Conservation (phyloP, 352 stramenopile genomes). For the Phytophthora fragariae region DNA sequence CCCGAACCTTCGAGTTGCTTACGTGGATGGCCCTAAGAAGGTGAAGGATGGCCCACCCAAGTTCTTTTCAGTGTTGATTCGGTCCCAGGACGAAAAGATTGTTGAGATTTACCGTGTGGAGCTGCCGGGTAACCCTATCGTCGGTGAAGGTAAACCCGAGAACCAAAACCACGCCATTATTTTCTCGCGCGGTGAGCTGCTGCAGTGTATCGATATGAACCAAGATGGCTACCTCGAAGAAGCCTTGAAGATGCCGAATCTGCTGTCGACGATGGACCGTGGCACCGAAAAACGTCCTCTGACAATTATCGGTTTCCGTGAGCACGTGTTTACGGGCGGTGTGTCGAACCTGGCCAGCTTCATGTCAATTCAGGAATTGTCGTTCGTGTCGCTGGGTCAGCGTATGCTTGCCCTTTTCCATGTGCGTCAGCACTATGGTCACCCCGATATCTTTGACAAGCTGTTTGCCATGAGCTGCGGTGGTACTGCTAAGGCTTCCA, state of each 20-base stretch:
- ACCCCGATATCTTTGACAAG: slow-evolving; percentile 92
- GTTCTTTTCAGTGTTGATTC: slow-evolving; percentile 85
- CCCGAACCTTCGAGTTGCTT: slow-evolving; percentile 71
- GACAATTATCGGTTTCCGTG: slow-evolving; percentile 88
- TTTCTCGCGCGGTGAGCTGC: slow-evolving; percentile 80
- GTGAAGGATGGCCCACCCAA: slow-evolving; percentile 86
- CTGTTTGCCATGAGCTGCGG: slow-evolving; percentile 84
- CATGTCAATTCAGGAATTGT: slow-evolving; percentile 89
- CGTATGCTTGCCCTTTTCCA: slow-evolving; percentile 83
- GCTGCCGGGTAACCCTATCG: slow-evolving; percentile 77
- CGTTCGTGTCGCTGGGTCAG: slow-evolving; percentile 85
- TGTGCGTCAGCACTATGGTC: slow-evolving; percentile 87
- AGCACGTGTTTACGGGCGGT: slow-evolving; percentile 87
- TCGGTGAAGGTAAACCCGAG: slow-evolving; percentile 87
- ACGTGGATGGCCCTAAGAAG: slow-evolving; percentile 87
- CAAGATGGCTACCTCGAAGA: slow-evolving; percentile 86
- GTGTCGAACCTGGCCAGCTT: slow-evolving; percentile 88
- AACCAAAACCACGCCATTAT: slow-evolving; percentile 90
- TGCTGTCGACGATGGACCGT: slow-evolving; percentile 82
- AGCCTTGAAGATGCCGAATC: slow-evolving; percentile 82
- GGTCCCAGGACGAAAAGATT: slow-evolving; percentile 70
- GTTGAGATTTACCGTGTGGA: slow-evolving; percentile 83
- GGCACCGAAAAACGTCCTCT: slow-evolving; percentile 73
- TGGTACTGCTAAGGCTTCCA: slow-evolving; percentile 84
- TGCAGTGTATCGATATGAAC: slow-evolving; percentile 93